Conservation (phyloP, 1,284 basidiomycete genomes). For the Marasmius sp. region DNA sequence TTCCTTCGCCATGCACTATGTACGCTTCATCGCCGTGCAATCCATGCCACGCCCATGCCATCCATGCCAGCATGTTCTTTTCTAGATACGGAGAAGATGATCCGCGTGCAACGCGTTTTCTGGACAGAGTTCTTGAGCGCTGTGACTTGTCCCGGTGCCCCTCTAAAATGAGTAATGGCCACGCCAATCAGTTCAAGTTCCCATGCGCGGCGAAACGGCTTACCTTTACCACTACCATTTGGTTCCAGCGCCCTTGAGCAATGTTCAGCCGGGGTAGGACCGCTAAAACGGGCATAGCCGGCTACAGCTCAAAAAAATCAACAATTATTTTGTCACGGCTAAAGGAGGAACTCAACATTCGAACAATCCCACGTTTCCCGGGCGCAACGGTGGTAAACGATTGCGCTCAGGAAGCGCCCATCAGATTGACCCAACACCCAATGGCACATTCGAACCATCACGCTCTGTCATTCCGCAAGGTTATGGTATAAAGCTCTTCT, state of each 20-base stretch:
- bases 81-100: not conserved
- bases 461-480: not conserved
- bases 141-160: not conserved
- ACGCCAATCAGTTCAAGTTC: too few relatives aligned
- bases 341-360: not conserved
- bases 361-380: not conserved
- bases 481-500: slow-evolving; percentile 1
- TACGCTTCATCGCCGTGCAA: not conserved
- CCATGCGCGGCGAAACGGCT: too few relatives aligned
- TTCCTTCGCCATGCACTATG: not conserved
- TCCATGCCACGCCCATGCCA: too few relatives aligned
- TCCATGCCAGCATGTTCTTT: not conserved
- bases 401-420: slow-evolving; percentile 2
- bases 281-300: not conserved
- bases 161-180: not conserved
- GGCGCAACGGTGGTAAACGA: not conserved
- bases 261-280: too few relatives aligned
- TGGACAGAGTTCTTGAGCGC: not conserved
- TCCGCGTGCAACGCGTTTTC: not conserved
- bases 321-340: not conserved
- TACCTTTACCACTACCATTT: too few relatives aligned
- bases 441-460: not conserved
- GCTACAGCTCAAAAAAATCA: not conserved
- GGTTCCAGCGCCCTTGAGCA: too few relatives aligned
- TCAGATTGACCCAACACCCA: not conserved